Percentiles rank a stretch among this genome's conserved stretches.
These are phyloP conservation scores for Haematococcus sp. DNA, from an alignment of 139 green algal species.

Conservation along the genomic window DNA sequence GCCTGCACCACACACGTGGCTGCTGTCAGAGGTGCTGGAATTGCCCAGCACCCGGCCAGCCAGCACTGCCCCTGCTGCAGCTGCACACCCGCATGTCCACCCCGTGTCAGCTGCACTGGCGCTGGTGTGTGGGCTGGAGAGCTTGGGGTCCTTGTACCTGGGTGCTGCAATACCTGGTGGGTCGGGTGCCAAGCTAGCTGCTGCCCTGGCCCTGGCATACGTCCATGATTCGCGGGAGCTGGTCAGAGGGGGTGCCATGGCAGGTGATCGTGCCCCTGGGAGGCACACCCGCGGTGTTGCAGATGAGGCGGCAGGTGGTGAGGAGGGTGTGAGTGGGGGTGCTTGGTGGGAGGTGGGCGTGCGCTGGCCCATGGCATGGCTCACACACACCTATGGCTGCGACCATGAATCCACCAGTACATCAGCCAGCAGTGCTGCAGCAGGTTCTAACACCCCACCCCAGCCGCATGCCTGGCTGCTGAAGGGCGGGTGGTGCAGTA, in stretches of 20 bases:
- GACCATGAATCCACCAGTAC: neutral
- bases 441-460: neutral
- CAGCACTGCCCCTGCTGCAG: neutral
- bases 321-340: constrained; percentile 10
- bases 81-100: neutral
- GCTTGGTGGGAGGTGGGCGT: constrained; percentile 43
- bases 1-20: constrained; percentile 21
- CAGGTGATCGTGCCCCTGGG: constrained; percentile 27
- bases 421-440: no score
- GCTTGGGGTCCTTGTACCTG: neutral
- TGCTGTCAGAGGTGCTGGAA: constrained; percentile 10
- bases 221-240: neutral
- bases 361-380: constrained; percentile 42
- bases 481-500: constrained; percentile 2
- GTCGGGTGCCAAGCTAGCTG: neutral
- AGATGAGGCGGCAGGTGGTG: constrained; percentile 6
- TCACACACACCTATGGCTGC: constrained; percentile 34
- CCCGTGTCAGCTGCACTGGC: constrained; percentile 36
- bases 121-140: constrained; percentile 33
- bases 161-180: neutral
- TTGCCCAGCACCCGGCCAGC: neutral
- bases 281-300: neutral
- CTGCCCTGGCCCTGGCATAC: constrained; percentile 16
- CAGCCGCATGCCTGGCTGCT: neutral
- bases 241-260: no score